phyloP scores from a whole-genome alignment of 1,284 basidiomycete genomes.

The Trametes sp. region DNA sequence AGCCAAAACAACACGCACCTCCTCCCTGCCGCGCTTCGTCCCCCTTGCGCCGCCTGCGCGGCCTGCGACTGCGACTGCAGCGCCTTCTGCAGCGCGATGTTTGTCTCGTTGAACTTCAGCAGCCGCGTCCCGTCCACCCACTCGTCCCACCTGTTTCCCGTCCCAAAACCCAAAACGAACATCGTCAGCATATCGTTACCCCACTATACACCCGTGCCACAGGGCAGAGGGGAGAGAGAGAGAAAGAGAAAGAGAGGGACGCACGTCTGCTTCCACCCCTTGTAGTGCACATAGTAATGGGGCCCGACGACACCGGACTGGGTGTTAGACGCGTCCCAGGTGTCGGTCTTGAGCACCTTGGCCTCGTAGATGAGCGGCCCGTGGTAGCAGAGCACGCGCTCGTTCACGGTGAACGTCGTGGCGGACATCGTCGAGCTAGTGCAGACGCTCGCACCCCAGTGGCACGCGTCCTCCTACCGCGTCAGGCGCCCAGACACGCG shows the following conservation, averaged over 20 bases:
- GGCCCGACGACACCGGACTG: slow-evolving; percentile 74
- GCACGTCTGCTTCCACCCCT: slow-evolving; percentile 98
- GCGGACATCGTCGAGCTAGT: slow-evolving; percentile 27
- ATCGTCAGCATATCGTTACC: too few species aligned
- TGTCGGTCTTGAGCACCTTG: slow-evolving; percentile 87
- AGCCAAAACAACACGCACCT: slow-evolving; percentile 50
- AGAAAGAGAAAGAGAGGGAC: slow-evolving; percentile 43
- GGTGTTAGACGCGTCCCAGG: slow-evolving; percentile 76
- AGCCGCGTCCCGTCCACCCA: slow-evolving; percentile 90
- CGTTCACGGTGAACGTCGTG: slow-evolving; percentile 58
- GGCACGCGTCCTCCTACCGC: too few species aligned
- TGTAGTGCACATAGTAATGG: slow-evolving; percentile 98
- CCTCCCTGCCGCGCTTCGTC: slow-evolving; percentile 68
- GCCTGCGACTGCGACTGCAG: slow-evolving; percentile 41
- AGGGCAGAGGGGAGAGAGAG: slow-evolving; percentile 3
- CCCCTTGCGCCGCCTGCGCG: slow-evolving; percentile 54
- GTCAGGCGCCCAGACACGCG: slow-evolving; percentile 10
- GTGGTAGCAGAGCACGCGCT: slow-evolving; percentile 93
- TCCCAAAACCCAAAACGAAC: slow-evolving; percentile 7
- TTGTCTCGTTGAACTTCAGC: slow-evolving; percentile 88
- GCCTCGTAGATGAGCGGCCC: slow-evolving; percentile 96
- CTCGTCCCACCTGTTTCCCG: slow-evolving; percentile 99
- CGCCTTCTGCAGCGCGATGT: slow-evolving; percentile 81
- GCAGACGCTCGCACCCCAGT: background rate
- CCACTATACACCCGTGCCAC: too few species aligned